Evolutionary conservation across 1,284 basidiomycete species (phyloP).

Genomic region (Sanghuangporus weigelae): DNA sequence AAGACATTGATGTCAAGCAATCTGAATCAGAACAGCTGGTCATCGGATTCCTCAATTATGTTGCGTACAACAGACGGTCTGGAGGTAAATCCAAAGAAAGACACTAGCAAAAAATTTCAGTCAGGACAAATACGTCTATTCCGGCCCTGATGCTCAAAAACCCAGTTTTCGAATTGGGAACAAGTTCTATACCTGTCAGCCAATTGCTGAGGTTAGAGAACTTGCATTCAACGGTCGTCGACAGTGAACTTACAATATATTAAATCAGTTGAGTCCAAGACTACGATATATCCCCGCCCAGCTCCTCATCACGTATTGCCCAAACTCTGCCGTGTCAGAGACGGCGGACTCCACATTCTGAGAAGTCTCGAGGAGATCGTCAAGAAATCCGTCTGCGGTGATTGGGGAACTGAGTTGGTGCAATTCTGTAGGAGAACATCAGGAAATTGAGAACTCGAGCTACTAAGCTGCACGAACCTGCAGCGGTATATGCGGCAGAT

Average conservation of each 20-base stretch:
- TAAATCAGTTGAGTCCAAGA: slow-evolving; percentile 7
- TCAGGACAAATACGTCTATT: no score
- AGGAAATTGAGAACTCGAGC: neutral
- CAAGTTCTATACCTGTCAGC: neutral
- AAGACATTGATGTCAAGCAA: neutral
- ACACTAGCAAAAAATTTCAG: neutral
- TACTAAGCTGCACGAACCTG: slow-evolving; percentile 35
- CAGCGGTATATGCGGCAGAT: slow-evolving; percentile 58
- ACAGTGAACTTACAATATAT: neutral
- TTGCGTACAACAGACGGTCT: neutral
- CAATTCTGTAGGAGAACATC: slow-evolving; percentile 41
- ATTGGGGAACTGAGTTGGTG: slow-evolving; percentile 68
- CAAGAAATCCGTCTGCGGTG: slow-evolving; percentile 60
- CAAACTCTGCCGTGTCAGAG: slow-evolving; percentile 46
- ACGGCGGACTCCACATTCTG: slow-evolving; percentile 38
- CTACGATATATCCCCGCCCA: slow-evolving; percentile 66
- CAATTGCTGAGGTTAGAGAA: neutral
- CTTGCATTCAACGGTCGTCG: neutral
- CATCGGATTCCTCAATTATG: neutral
- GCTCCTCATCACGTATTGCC: slow-evolving; percentile 56
- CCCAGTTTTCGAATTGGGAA: neutral
- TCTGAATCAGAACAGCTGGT: neutral
- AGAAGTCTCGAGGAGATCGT: slow-evolving; percentile 48
- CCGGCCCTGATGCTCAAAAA: no score
- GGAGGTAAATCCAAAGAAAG: neutral